Evolutionary conservation across 2,329 filamentous ascomycete species (phyloP).

Genomic region (Immersiporthe knoxdaviesiana): DNA sequence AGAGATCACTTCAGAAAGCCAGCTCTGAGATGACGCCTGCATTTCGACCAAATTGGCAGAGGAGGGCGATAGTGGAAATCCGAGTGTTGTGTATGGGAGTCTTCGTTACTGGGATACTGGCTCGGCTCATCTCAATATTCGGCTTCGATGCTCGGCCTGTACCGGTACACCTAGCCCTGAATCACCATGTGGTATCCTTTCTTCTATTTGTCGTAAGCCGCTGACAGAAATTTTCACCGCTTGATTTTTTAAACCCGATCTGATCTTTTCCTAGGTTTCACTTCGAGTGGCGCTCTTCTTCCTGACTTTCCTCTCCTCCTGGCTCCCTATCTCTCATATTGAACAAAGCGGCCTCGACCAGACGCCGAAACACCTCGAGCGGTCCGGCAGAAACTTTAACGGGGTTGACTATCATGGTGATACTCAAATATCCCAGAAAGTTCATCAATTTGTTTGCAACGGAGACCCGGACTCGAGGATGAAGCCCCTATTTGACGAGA

Average conservation of each 20-base stretch:
- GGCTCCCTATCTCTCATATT: neutral
- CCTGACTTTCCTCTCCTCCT: neutral
- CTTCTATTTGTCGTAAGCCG: neutral
- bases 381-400: neutral
- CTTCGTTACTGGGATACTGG: neutral
- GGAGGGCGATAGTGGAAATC: neutral
- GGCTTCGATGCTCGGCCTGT: neutral
- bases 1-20: neutral
- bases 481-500: neutral
- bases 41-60: neutral
- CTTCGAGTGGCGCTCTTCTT: neutral
- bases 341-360: neutral
- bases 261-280: neutral
- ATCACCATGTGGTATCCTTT: neutral
- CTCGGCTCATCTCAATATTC: neutral
- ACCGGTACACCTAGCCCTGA: neutral
- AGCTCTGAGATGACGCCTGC: neutral
- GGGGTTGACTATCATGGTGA: neutral
- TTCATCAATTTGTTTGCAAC: neutral
- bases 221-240: neutral
- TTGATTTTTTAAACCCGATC: neutral
- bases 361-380: neutral
- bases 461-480: neutral
- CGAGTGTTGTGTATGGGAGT: neutral
- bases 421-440: neutral